A percentile compares a stretch with the other conserved stretches of the same genome.
Conservation (phyloP, 2,329 filamentous ascomycete species). For the Rosellinia necatrix region DNA sequence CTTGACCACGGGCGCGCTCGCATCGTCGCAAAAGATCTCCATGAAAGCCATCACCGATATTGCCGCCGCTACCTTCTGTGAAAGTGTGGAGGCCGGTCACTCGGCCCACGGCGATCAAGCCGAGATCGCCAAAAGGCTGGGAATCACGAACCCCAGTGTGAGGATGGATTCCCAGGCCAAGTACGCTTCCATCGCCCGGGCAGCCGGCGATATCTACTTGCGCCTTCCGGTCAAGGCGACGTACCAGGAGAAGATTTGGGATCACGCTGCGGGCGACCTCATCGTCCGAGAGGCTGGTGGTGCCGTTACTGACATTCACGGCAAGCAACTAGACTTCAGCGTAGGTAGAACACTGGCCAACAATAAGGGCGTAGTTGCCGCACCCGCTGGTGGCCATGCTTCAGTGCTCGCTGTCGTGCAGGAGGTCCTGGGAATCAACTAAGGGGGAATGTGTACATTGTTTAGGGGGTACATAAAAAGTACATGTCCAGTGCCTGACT, state of each 20-base stretch:
- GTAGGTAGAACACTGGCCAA: slow-evolving; percentile 81
- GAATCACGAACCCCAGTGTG: slow-evolving; percentile 87
- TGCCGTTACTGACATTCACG: slow-evolving; percentile 85
- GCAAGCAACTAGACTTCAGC: slow-evolving; percentile 84
- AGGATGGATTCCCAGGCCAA: slow-evolving; percentile 98
- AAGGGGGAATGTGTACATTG: slow-evolving; percentile 25
- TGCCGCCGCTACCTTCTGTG: slow-evolving; percentile 86
- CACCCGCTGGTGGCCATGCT: slow-evolving; percentile 74
- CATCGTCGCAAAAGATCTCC: slow-evolving; percentile 64
- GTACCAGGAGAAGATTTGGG: slow-evolving; percentile 99
- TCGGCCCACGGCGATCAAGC: slow-evolving; percentile 88
- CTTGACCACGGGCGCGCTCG: slow-evolving; percentile 61
- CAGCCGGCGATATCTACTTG: slow-evolving; percentile 93
- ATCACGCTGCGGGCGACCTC: slow-evolving; percentile 92
- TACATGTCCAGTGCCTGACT: slow-evolving; percentile 33
- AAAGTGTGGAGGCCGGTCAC: slow-evolving; percentile 93
- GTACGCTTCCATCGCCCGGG: slow-evolving; percentile 92
- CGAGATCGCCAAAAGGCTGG: slow-evolving; percentile 79
- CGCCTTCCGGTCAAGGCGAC: slow-evolving; percentile 81
- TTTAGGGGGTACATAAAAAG: slow-evolving; percentile 33
- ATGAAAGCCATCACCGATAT: slow-evolving; percentile 82
- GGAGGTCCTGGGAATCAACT: slow-evolving; percentile 66
- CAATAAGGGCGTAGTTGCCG: slow-evolving; percentile 94
- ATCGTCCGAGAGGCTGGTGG: slow-evolving; percentile 95
- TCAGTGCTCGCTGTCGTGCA: slow-evolving; percentile 82